Evolutionary conservation across 2,329 filamentous ascomycete genomes (phyloP).

Genomic region (Neurospora sp.): DNA sequence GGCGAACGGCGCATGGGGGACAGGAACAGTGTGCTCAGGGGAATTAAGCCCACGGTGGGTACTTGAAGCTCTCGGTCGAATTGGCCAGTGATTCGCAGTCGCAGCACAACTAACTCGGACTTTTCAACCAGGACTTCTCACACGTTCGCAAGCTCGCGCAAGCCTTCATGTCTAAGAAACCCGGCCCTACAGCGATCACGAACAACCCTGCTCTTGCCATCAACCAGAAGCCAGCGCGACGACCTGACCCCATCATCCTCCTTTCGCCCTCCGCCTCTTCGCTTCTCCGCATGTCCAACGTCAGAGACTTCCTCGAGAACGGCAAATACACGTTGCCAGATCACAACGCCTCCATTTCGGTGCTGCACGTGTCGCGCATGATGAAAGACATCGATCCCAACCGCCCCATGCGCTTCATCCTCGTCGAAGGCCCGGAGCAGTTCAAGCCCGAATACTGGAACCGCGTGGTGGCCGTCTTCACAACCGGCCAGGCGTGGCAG

Average conservation of each 20-base stretch:
- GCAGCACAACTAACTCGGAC: background rate
- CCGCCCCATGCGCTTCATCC: slow-evolving; percentile 80
- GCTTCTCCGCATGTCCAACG: slow-evolving; percentile 88
- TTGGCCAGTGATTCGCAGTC: background rate
- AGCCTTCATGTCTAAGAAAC: slow-evolving; percentile 60
- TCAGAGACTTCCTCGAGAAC: slow-evolving; percentile 84
- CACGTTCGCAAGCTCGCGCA: slow-evolving; percentile 80
- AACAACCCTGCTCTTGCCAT: slow-evolving; percentile 39
- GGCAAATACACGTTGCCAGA: slow-evolving; percentile 75
- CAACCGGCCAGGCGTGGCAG: slow-evolving; percentile 95
- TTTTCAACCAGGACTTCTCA: slow-evolving; percentile 67
- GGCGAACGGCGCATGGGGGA: slow-evolving; percentile 88
- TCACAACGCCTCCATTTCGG: slow-evolving; percentile 59
- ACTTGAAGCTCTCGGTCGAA: background rate
- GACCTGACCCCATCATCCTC: slow-evolving; percentile 82
- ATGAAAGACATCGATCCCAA: slow-evolving; percentile 62
- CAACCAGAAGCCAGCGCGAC: slow-evolving; percentile 40
- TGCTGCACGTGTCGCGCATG: slow-evolving; percentile 74
- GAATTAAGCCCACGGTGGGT: slow-evolving; percentile 78
- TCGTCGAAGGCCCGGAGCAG: slow-evolving; percentile 85
- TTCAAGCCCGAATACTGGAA: slow-evolving; percentile 99
- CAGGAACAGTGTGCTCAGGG: slow-evolving; percentile 77
- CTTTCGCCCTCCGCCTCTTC: slow-evolving; percentile 93
- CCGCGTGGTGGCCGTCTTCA: slow-evolving; percentile 91
- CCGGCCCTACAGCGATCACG: slow-evolving; percentile 23